phyloP scores from a whole-genome alignment of 768 basidiomycete genomes.

The Hericium alpestre region DNA sequence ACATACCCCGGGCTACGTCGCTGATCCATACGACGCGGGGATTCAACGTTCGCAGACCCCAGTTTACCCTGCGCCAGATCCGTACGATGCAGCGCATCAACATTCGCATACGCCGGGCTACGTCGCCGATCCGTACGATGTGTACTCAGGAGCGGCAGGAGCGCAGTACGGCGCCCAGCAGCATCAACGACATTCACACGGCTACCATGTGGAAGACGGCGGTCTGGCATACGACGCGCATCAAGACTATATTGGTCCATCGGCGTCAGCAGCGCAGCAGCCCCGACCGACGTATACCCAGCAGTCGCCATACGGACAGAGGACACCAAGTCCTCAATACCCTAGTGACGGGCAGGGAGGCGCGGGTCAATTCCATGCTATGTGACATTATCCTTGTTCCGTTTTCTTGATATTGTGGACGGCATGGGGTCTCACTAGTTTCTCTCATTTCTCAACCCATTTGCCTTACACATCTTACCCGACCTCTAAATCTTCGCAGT shows the following conservation, averaged over 20 bases:
- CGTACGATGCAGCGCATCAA: too few relatives aligned
- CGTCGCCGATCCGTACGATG: slow-evolving; percentile 38
- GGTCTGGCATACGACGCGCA: background rate
- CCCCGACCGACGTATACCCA: background rate
- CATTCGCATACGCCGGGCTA: slow-evolving; percentile 6
- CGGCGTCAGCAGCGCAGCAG: background rate
- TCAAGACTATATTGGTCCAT: background rate
- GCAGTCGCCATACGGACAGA: background rate
- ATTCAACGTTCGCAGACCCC: too few relatives aligned
- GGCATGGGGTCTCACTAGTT: too few relatives aligned
- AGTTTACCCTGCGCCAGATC: too few relatives aligned
- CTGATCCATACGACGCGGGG: slow-evolving; percentile 37
- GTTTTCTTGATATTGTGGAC: background rate
- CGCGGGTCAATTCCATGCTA: background rate
- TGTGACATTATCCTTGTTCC: background rate
- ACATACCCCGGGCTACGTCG: slow-evolving; percentile 15
- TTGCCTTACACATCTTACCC: too few relatives aligned
- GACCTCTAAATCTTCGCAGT: too few relatives aligned
- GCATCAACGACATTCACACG: background rate
- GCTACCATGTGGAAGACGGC: background rate
- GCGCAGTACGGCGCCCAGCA: background rate
- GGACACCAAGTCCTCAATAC: background rate
- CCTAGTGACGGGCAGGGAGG: background rate
- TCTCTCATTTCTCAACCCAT: too few relatives aligned
- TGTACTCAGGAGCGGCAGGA: slow-evolving; percentile 24